Evolutionary conservation across 306 rosid species (phyloP), one percentile per base, ranked within the genome.

Genomic region (Alnus rubra): DNA sequence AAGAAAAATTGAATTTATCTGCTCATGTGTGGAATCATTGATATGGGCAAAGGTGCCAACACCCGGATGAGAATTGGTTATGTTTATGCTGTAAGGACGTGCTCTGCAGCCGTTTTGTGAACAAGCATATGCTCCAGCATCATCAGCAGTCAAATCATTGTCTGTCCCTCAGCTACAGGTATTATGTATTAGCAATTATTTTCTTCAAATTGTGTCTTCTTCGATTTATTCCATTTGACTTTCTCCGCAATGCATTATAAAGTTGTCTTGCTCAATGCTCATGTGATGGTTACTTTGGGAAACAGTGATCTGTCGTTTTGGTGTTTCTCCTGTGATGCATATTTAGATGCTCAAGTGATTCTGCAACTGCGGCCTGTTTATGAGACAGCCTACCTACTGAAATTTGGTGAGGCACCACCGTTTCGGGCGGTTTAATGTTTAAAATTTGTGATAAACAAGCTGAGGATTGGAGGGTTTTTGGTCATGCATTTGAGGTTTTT

Each of bases 291-390:
- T 70, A 12, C 33, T 54, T 81, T 75, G 77, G 62, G 73, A 56
- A 69, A 58, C 83, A 90, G 94, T 78, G 97, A 90, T 88, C 86
- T 91, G 63, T 94, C 98, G 0, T 92, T 91, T 14, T 94, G 97
- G 97, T 94, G 98, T 64, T 94, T 91, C 90, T 87, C 89, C 47
- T 92, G 97, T 30, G 92, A 89, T 28, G 97, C 97, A 10, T 92
- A 94, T 74, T 90, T 94, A 77, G 97, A 94, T 81, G 92, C 95
- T 51, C 91, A 88, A 76, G 75, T 85, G 80, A 91, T 95, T 76
- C 82, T 45, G 31, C 89, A 86, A 73, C 81, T 92, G 59, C 98
- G 87, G 1, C 89, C 93, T 0, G 85, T 90, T 63, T 62, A 89
- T 65, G 88, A 90, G 79, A 42, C 86, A 0, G 91, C 97, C 33